Evolutionary conservation across 2,329 filamentous ascomycete genomes (phyloP), one percentile per base, ranked within the genome.

Genomic region (Ophiocordyceps camponoti-floridani): DNA sequence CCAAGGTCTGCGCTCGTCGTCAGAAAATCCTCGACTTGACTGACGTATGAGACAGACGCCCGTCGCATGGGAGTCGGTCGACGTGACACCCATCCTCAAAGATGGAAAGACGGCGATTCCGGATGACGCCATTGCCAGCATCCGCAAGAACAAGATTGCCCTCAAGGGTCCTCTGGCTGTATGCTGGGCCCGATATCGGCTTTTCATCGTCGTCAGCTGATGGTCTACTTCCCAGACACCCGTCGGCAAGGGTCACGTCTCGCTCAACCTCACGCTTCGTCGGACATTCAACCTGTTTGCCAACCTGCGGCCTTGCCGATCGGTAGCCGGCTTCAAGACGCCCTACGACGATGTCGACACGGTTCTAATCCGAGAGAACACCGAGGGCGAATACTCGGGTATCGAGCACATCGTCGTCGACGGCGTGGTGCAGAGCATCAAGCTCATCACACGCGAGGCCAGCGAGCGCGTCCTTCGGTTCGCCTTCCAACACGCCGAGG

Each of bases 251-350:
- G 91, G 91, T 60, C 91, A 98, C 70, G 89, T 98, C 64, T 96
- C 91, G 47, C 84, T 98, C 56, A 98, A 98, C 77, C 74, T 98
- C 53, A 98, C 91, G 48, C 87, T 98, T 58, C 89, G 91, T 63
- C 84, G 91, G 62, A 98, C 93, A 51, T 98, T 98, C 74, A 98
- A 98, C 75, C 87, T 98, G 58, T 98, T 98, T 68, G 93, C 91
- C 71, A 98, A 98, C 73, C 76, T 98, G 58, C 88, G 93, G 60
- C 91, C 93, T 50, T 98, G 93, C 79, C 84, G 87, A 62, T 95
- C 87, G 52, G 87, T 98, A 55, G 84, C 84, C 52, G 91, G 91
- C 59, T 98, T 82, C 82, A 94, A 96, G 80, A 98, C 91, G 45
- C 87, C 89, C 51, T 96, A 96, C 73, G 89, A 96, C 65, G 78